Percentiles rank a stretch among this genome's conserved stretches.
Conservation (phyloP, 1,139 yeast genomes). For the Candida gigantensis region DNA sequence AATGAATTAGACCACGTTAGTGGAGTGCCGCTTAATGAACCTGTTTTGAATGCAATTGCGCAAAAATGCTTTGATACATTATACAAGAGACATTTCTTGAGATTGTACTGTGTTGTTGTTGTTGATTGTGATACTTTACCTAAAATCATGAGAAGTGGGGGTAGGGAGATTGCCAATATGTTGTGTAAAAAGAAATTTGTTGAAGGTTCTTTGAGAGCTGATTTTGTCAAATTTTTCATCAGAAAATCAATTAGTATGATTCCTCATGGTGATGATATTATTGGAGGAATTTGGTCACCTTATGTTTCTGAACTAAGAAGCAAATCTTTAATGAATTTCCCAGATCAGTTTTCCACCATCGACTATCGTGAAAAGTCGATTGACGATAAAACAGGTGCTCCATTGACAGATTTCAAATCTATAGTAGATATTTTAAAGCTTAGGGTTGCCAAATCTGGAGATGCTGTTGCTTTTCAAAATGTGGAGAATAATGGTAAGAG, state of each 20-base stretch:
- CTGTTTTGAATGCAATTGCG: slow-evolving; percentile 70
- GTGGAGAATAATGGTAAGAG: slow-evolving; percentile 55
- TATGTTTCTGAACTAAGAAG: slow-evolving; percentile 61
- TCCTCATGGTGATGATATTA: slow-evolving; percentile 76
- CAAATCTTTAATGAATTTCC: slow-evolving; percentile 44
- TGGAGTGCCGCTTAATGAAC: slow-evolving; percentile 52
- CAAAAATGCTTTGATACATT: slow-evolving; percentile 72
- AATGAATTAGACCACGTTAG: slow-evolving; percentile 22
- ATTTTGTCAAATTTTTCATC: slow-evolving; percentile 78
- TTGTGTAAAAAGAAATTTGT: slow-evolving; percentile 80
- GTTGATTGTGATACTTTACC: slow-evolving; percentile 85
- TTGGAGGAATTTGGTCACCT: slow-evolving; percentile 86
- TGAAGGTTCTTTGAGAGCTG: slow-evolving; percentile 74
- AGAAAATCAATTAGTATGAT: slow-evolving; percentile 65
- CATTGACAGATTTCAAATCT: slow-evolving; percentile 69
- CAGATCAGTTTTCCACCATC: slow-evolving; percentile 67
- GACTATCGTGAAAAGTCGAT: slow-evolving; percentile 72
- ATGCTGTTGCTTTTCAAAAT: slow-evolving; percentile 77
- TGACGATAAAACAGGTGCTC: slow-evolving; percentile 77
- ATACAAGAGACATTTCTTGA: slow-evolving; percentile 68
- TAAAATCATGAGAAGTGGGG: slow-evolving; percentile 78
- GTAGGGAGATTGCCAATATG: slow-evolving; percentile 91
- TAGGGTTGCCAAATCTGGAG: slow-evolving; percentile 73
- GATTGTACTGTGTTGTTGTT: slow-evolving; percentile 79
- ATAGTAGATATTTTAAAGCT: slow-evolving; percentile 77